Conservation (phyloP, 768 basidiomycete genomes). For the Suillus cothurnatus region DNA sequence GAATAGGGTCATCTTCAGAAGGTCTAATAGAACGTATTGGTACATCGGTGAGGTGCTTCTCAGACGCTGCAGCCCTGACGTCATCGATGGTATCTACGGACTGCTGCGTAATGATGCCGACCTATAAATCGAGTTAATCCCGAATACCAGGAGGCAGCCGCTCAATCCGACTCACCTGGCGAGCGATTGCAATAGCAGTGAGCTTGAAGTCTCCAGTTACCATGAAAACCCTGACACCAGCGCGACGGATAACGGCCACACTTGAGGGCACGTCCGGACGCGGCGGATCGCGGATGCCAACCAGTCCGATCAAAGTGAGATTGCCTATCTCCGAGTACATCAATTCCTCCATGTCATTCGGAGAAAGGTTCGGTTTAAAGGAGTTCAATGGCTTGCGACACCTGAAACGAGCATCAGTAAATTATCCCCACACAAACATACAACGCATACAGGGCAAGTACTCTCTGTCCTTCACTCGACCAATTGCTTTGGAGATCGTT, state of each 20-base stretch:
- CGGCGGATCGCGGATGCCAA: slow-evolving; percentile 59
- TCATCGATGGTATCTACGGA: slow-evolving; percentile 37
- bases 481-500: slow-evolving; percentile 39
- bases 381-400: slow-evolving; percentile 33
- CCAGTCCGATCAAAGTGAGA: slow-evolving; percentile 51
- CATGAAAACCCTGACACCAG: slow-evolving; percentile 58
- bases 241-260: slow-evolving; percentile 47
- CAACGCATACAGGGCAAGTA: slow-evolving; percentile 44
- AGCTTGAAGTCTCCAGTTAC: slow-evolving; percentile 58
- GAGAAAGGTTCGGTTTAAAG: slow-evolving; percentile 29
- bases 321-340: slow-evolving; percentile 39
- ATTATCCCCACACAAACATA: background rate
- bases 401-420: slow-evolving; percentile 13
- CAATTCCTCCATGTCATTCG: slow-evolving; percentile 39
- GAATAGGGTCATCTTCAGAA: slow-evolving; percentile 37
- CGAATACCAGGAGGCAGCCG: background rate
- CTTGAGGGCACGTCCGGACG: slow-evolving; percentile 50
- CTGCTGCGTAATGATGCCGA: slow-evolving; percentile 44
- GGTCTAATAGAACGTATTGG: slow-evolving; percentile 35
- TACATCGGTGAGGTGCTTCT: slow-evolving; percentile 20
- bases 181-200: slow-evolving; percentile 54
- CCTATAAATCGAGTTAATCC: slow-evolving; percentile 26
- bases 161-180: slow-evolving; percentile 37
- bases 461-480: slow-evolving; percentile 54
- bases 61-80: slow-evolving; percentile 22